Conservation (phyloP, 805 yeast genomes). For the Lipomyces kockii region DNA sequence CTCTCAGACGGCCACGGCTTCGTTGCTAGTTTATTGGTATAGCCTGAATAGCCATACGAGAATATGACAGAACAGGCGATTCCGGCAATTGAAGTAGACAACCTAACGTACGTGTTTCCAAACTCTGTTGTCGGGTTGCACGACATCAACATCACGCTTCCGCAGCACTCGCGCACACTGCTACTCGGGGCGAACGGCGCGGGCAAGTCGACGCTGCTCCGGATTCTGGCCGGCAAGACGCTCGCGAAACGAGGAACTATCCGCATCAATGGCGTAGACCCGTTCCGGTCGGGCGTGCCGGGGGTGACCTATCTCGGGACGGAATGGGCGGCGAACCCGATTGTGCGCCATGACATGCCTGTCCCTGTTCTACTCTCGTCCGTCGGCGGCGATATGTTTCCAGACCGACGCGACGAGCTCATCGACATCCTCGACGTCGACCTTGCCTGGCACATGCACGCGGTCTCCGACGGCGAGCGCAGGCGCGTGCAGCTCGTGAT, state of each 20-base stretch:
- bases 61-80: neutral
- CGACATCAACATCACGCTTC: slow-evolving; percentile 63
- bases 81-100: slow-evolving; percentile 63
- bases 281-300: slow-evolving; percentile 65
- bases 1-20: neutral
- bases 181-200: slow-evolving; percentile 92
- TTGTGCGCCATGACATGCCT: slow-evolving; percentile 88
- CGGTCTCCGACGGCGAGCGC: slow-evolving; percentile 92
- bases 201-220: slow-evolving; percentile 88
- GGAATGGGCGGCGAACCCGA: slow-evolving; percentile 94
- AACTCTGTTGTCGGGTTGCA: slow-evolving; percentile 67
- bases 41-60: neutral
- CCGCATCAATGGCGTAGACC: slow-evolving; percentile 80
- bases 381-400: slow-evolving; percentile 77
- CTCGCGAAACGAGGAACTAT: slow-evolving; percentile 75
- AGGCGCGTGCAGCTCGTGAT: slow-evolving; percentile 90
- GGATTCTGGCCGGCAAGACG: slow-evolving; percentile 88
- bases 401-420: slow-evolving; percentile 77
- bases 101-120: slow-evolving; percentile 72
- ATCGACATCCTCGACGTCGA: slow-evolving; percentile 83
- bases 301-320: slow-evolving; percentile 83
- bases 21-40: neutral
- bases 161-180: slow-evolving; percentile 74
- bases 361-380: slow-evolving; percentile 77
- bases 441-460: slow-evolving; percentile 88